Conservation (phyloP, 2,329 filamentous ascomycete species). For the Colletotrichum phormii region DNA sequence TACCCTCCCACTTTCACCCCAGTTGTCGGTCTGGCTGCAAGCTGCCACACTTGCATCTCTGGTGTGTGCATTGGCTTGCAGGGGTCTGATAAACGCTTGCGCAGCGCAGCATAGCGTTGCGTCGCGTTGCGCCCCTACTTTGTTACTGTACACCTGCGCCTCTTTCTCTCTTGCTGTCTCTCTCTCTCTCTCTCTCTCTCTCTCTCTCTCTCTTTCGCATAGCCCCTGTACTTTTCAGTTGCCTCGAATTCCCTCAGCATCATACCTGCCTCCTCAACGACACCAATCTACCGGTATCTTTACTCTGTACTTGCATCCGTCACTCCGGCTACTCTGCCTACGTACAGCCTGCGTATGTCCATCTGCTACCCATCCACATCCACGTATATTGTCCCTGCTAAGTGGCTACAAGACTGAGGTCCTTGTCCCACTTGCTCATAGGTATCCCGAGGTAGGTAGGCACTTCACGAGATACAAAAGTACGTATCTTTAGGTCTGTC, state of each 20-base stretch:
- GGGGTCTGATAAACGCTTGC: constrained; percentile 34
- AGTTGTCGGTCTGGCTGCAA: constrained; percentile 34
- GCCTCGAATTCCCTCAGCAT: not conserved
- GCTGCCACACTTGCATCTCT: constrained; percentile 33
- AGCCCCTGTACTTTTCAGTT: not conserved
- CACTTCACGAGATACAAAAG: not conserved
- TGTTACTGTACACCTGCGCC: constrained; percentile 8
- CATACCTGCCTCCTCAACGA: not conserved
- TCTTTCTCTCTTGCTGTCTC: not conserved
- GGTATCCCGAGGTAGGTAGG: not conserved
- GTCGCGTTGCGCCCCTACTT: constrained; percentile 13
- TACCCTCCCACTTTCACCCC: constrained; percentile 26
- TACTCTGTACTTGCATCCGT: constrained; percentile 24
- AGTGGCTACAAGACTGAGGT: not conserved
- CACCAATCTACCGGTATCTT: not conserved
- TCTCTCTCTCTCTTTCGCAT: not conserved
- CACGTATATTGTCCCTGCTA: not conserved
- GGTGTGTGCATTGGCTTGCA: constrained; percentile 35
- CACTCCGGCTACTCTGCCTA: not conserved
- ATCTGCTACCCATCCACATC: not conserved
- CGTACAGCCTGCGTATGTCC: not conserved
- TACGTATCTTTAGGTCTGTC: constrained; percentile 6
- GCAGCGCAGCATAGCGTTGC: constrained; percentile 18
- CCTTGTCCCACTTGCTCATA: not conserved
- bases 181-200: not conserved